Conservation (phyloP, 129 eudicot species). For the Centella asiatica region DNA sequence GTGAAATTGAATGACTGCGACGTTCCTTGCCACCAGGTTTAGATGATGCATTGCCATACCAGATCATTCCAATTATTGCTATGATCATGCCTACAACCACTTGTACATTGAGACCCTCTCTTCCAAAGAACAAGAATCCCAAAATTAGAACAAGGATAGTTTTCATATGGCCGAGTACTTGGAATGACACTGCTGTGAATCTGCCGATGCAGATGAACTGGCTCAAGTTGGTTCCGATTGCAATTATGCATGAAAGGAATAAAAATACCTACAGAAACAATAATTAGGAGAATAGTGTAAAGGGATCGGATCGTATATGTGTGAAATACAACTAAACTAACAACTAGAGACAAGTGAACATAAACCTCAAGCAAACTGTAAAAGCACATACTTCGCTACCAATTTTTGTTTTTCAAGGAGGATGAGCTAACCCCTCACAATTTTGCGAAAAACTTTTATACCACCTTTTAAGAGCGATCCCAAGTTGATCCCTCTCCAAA, state of each 20-base stretch:
- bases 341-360: no score
- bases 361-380: no score
- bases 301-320: no score
- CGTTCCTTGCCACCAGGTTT: constrained; percentile 93
- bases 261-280: constrained; percentile 41
- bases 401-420: no score
- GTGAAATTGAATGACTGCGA: constrained; percentile 41
- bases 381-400: no score
- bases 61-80: constrained; percentile 77
- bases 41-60: constrained; percentile 89
- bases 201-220: constrained; percentile 92
- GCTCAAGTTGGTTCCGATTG: constrained; percentile 84
- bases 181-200: constrained; percentile 88
- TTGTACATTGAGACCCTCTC: constrained; percentile 73
- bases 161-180: constrained; percentile 93
- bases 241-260: constrained; percentile 71
- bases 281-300: neutral
- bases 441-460: no score
- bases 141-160: constrained; percentile 77
- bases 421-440: no score
- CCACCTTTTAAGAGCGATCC: no score
- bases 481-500: no score
- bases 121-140: constrained; percentile 79
- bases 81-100: constrained; percentile 81
- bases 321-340: no score